Base-by-base conservation (phyloP, 164 flowering plant species). In the Magnolia officinalis region DNA sequence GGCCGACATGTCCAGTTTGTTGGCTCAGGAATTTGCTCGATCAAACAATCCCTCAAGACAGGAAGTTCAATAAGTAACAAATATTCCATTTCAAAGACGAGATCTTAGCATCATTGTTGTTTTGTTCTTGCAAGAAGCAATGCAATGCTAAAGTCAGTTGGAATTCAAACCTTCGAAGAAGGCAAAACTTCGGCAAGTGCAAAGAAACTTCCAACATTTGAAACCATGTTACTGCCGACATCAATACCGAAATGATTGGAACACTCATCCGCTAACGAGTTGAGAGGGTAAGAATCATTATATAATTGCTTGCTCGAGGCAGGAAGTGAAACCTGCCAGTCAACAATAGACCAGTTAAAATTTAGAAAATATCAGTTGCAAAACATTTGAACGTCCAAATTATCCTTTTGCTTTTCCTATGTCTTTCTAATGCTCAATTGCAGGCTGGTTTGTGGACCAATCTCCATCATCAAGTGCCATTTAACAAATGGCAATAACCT, bases 241-340 rank as follows among this genome's bases (percentile, higher is more conserved):
- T 82, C 83, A 81, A 82, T 55, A 21, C 83, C 87, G 77, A 78
- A 81, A 67, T 78, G 77, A 61, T 67, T 72, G 24, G 77, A 81
- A 74, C 78, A 86, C 81, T 84, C 90, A 72, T 82, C 83, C 7
- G 78, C 76, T 10, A 93, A 80, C 24, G 91, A 85, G 69, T 85
- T 81, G 26, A 96, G 88, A 71, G 97, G 93, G 72, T 80, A 87
- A 66, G 79, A 63, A 37, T 18, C 67, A 1, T 72, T 59, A 24
- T 75, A 74, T 67, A 50, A 9, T 61, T 70, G 72, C 21, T 71
- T 85, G 64, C 75, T 80, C 68, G 78, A 73, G 61, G 88, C 78
- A 80, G 91, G 82, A 82, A 92, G 87, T 19, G 93, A 92, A 20
- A 95, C 94, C 98, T 93, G 89, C 37, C 50, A 84, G 88, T 52